These are phyloP conservation scores for Fonsecaea pedrosoi DNA, from an alignment of 2,329 filamentous ascomycete species.

Conservation along the genomic window DNA sequence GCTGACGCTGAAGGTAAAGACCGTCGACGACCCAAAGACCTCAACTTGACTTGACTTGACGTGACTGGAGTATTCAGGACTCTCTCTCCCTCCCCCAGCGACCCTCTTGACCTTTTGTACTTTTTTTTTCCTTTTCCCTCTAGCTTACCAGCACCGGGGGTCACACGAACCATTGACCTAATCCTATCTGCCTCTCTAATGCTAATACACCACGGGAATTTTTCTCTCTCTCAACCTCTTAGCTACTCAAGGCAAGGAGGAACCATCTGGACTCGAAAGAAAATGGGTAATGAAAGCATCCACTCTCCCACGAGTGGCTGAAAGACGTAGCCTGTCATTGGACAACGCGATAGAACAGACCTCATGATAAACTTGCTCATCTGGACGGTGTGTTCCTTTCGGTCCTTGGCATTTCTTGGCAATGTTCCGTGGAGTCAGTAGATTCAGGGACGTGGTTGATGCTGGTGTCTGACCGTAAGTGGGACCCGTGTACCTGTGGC, in stretches of 20 bases:
- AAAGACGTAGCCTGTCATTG: background rate
- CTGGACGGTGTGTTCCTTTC: conserved; percentile 5
- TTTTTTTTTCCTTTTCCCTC: background rate
- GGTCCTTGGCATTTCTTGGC: conserved; percentile 14
- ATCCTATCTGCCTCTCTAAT: too few relatives aligned
- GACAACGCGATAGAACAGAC: background rate
- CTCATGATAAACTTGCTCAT: conserved; percentile 19
- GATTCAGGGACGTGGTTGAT: background rate
- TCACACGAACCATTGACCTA: too few relatives aligned
- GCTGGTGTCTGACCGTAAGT: background rate
- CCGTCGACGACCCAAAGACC: too few relatives aligned
- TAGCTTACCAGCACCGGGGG: too few relatives aligned
- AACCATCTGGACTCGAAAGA: background rate
- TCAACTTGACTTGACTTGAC: background rate
- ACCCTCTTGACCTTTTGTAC: conserved; percentile 7
- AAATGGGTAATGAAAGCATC: background rate
- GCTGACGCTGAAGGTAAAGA: too few relatives aligned
- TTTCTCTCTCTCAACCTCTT: too few relatives aligned
- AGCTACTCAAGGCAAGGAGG: too few relatives aligned
- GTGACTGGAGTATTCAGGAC: background rate
- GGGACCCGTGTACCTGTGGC: background rate
- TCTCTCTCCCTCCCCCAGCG: background rate
- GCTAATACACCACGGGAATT: too few relatives aligned
- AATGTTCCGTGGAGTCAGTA: background rate
- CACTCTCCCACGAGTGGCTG: background rate